A percentile compares a stretch with the other conserved stretches of the same genome.
These are phyloP conservation scores for Cyberlindnera petersonii DNA, from an alignment of 805 yeast species.

Conservation along the genomic window DNA sequence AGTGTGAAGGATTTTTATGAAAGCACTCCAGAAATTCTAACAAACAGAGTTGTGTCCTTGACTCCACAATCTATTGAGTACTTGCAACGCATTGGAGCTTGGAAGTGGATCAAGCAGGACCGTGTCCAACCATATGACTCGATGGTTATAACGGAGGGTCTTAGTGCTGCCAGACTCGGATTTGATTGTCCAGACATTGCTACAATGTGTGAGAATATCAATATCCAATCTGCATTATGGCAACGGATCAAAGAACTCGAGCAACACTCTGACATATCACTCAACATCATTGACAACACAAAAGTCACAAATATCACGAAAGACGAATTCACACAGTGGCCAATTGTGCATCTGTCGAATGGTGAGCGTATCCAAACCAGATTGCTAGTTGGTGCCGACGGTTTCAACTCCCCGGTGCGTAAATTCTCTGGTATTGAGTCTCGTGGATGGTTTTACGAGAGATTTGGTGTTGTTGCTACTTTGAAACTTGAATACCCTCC, in stretches of 20 bases:
- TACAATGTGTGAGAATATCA: constrained; percentile 84
- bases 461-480: constrained; percentile 92
- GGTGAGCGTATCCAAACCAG: constrained; percentile 66
- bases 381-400: constrained; percentile 92
- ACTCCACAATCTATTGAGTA: constrained; percentile 77
- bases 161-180: constrained; percentile 62
- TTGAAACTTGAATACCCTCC: constrained; percentile 71
- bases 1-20: constrained; percentile 42
- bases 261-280: constrained; percentile 19
- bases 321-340: constrained; percentile 58
- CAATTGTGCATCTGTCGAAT: constrained; percentile 59
- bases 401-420: constrained; percentile 90
- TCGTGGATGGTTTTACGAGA: constrained; percentile 87
- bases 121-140: constrained; percentile 77
- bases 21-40: constrained; percentile 42
- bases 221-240: constrained; percentile 73
- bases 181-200: constrained; percentile 68
- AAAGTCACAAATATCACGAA: constrained; percentile 56
- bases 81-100: constrained; percentile 67
- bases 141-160: constrained; percentile 83
- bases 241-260: constrained; percentile 45
- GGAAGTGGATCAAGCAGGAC: constrained; percentile 65
- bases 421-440: constrained; percentile 75
- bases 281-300: constrained; percentile 56
- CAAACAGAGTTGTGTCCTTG: constrained; percentile 80